Evolutionary conservation across 2,329 filamentous ascomycete species (phyloP), one percentile per base, ranked within the genome.

Genomic region (Tolypocladium endophyticum): DNA sequence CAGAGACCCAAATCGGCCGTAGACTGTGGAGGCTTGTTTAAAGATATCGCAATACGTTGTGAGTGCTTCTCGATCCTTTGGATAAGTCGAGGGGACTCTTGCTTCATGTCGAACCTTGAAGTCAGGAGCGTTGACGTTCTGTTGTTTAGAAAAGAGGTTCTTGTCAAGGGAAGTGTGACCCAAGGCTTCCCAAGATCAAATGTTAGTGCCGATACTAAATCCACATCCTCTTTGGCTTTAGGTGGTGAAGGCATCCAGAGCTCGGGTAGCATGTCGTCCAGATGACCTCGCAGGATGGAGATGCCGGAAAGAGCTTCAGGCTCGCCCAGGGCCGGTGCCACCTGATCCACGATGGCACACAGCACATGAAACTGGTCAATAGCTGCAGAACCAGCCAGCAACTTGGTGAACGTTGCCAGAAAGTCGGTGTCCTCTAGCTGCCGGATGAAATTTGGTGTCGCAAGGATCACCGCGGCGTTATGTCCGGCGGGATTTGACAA

Each of bases 81-180:
- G 2, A 64, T 43, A 12, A 74, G 65, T 7, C 56, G 64, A 4
- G 67, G 60, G 1, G 55, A 56, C 25, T 53, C 63, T 11, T 61
- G 36, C 1, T 61, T 64, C 36, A 73, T 57, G 41, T 71, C 65
- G 57, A 71, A 71, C 12, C 68, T 65, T 14, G 68, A 68, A 2
- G 76, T 73, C 35, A 81, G 68, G 9, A 90, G 72, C 1, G 85
- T 88, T 2, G 86, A 86, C 1, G 76, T 76, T 33, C 76, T 78
- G 54, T 85, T 87, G 61, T 87, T 93, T 45, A 86, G 82, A 68
- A 94, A 94, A 8, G 91, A 75, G 0, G 90, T 95, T 67, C 91
- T 90, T 47, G 90, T 87, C 33, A 94, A 75, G 2, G 89, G 89
- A 2, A 92, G 61, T 7, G 79, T 83, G 58, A 81, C 71, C 3